A percentile compares a stretch with the other conserved stretches of the same genome.
Evolutionary conservation across 805 yeast genomes (phyloP).

Genomic region (Kuraishia hungarica): DNA sequence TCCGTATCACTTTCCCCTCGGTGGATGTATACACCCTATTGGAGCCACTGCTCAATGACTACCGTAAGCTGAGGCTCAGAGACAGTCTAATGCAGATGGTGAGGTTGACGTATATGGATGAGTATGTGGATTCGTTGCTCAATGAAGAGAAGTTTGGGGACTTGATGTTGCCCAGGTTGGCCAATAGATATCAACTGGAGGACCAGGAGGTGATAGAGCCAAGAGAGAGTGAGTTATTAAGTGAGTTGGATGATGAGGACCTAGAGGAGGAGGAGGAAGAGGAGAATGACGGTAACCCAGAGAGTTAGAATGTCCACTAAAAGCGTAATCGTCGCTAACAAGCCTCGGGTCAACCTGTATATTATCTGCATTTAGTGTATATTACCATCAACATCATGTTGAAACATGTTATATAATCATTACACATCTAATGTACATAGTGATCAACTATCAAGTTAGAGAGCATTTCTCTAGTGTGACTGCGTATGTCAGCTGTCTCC

Average conservation of each 20-base stretch:
- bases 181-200: conserved; percentile 29
- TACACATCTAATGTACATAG: not conserved
- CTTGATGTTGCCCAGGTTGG: conserved; percentile 60
- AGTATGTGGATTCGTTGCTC: conserved; percentile 56
- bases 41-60: conserved; percentile 54
- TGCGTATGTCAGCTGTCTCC: too few relatives aligned
- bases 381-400: too few relatives aligned
- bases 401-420: too few relatives aligned
- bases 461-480: too few relatives aligned
- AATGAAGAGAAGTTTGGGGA: conserved; percentile 58
- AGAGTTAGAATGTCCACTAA: not conserved
- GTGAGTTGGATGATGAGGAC: conserved; percentile 21
- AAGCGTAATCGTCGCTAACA: not conserved
- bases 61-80: conserved; percentile 54
- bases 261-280: conserved; percentile 9
- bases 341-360: not conserved
- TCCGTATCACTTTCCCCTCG: conserved; percentile 37
- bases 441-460: too few relatives aligned
- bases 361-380: too few relatives aligned
- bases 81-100: conserved; percentile 27
- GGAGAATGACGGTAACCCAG: not conserved
- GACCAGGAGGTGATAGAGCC: conserved; percentile 32
- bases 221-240: conserved; percentile 27
- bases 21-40: conserved; percentile 38
- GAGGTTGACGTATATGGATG: conserved; percentile 56